Evolutionary conservation across 192 early-diverging fungal genomes (phyloP).

Genomic region (Pilaira anomala): DNA sequence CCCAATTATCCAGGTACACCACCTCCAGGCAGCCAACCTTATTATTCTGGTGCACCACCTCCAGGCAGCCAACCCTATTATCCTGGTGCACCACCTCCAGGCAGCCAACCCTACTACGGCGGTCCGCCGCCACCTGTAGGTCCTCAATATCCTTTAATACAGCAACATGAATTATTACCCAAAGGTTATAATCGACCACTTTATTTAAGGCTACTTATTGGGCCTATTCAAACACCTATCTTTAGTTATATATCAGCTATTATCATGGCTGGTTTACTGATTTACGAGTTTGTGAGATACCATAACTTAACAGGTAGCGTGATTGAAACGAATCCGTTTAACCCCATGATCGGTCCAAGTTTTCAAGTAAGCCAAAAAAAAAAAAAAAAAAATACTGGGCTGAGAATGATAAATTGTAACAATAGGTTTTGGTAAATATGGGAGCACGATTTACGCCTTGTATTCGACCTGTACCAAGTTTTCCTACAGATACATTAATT

Average conservation of each 20-base stretch:
- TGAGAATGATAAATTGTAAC: not conserved
- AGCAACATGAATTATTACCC: not conserved
- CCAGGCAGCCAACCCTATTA: no score
- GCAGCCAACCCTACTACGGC: not conserved
- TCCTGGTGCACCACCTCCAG: not conserved
- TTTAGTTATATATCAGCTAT: constrained; percentile 49
- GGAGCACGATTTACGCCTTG: constrained; percentile 86
- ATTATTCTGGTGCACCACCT: not conserved
- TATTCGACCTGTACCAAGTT: constrained; percentile 53
- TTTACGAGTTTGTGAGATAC: constrained; percentile 57
- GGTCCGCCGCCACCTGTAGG: not conserved
- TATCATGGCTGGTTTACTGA: constrained; percentile 43
- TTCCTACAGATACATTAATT: constrained; percentile 23
- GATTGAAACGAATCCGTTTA: constrained; percentile 69
- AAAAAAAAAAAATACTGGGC: not conserved
- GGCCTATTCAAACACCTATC: constrained; percentile 37
- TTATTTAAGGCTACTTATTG: constrained; percentile 13
- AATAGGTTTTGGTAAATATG: constrained; percentile 56
- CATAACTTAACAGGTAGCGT: constrained; percentile 53
- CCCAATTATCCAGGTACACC: constrained; percentile 2
- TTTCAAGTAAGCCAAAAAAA: constrained; percentile 37
- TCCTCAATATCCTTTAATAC: not conserved
- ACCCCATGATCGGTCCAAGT: constrained; percentile 78
- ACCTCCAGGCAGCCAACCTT: not conserved
- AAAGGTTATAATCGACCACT: constrained; percentile 2